Evolutionary conservation across 2,329 filamentous ascomycete genomes (phyloP), one percentile per base, ranked within the genome.

Genomic region (Penicillium sp.): DNA sequence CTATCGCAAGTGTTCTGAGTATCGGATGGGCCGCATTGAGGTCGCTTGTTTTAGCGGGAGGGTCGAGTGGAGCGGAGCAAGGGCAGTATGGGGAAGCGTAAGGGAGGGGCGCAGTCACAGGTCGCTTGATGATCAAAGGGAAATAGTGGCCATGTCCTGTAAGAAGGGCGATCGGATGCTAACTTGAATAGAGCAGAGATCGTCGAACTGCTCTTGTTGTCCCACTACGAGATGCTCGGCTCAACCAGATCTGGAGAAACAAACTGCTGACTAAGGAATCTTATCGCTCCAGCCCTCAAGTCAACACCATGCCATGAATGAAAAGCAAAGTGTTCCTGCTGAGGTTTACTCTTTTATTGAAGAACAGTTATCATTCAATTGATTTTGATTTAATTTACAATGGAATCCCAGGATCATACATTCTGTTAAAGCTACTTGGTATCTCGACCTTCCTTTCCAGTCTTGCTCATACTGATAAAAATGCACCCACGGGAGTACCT

Each of bases 21-120:
- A 46, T 60, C 60, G 57, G 60, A 60, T 10, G 60, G 55, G 55
- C 67, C 57, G 66, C 72, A 74, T 73, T 70, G 70, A 65, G 46
- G 56, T 58, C 45, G 57, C 40, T 41, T 54, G 44, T 37, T 38
- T 51, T 42, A 39, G 57, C 38, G 55, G 51, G 37, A 53, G 44
- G 55, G 61, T 61, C 47, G 58, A 56, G 50, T 54, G 51, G 51
- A 47, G 62, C 54, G 56, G 61, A 62, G 61, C 57, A 64, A 65
- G 61, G 58, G 61, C 52, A 58, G 35, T 64, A 59, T 56, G 61
- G 60, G 60, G 60, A 58, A 59, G 57, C 48, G 52, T 60, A 58
- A 55, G 46, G 50, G 60, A 60, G 61, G 61, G 60, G 61, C 56
- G 57, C 57, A 59, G 60, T 63, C 62, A 64, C 63, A 58, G 49